These are phyloP conservation scores for Breynia disticha DNA, from an alignment of 441 rosid species.

Conservation along the genomic window DNA sequence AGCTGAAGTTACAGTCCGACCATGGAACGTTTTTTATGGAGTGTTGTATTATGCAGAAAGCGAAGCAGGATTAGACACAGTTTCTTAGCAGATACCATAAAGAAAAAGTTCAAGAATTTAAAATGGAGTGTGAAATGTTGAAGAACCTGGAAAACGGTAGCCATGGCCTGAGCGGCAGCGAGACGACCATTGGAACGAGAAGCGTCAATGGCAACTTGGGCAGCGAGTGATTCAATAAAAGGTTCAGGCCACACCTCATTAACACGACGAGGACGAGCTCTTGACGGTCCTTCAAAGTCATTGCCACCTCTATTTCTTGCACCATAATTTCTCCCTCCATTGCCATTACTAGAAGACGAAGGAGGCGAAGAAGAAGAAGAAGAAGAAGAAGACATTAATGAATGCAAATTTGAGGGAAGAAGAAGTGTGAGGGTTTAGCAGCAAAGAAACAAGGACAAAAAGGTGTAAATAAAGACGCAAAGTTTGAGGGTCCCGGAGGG, in stretches of 20 bases:
- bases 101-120: background rate
- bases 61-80: conserved; percentile 6
- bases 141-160: conserved; percentile 62
- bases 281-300: conserved; percentile 56
- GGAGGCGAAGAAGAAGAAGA: too few relatives aligned
- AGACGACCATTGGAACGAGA: conserved; percentile 48
- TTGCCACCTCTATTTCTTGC: conserved; percentile 7
- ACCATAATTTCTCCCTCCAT: too few relatives aligned
- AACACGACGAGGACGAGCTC: conserved; percentile 37
- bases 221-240: conserved; percentile 73
- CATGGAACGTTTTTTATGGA: too few relatives aligned
- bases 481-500: too few relatives aligned
- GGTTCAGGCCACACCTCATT: conserved; percentile 93
- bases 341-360: too few relatives aligned
- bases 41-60: conserved; percentile 7
- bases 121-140: too few relatives aligned
- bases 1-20: too few relatives aligned
- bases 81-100: background rate
- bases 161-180: conserved; percentile 67
- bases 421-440: too few relatives aligned
- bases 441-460: too few relatives aligned
- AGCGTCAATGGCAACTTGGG: conserved; percentile 63
- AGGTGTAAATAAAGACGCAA: too few relatives aligned
- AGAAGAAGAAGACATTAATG: too few relatives aligned
- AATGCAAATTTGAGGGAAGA: too few relatives aligned